These are phyloP conservation scores for Neurospora sp. DNA, from an alignment of 495 filamentous ascomycete genomes.

Conservation along the genomic window DNA sequence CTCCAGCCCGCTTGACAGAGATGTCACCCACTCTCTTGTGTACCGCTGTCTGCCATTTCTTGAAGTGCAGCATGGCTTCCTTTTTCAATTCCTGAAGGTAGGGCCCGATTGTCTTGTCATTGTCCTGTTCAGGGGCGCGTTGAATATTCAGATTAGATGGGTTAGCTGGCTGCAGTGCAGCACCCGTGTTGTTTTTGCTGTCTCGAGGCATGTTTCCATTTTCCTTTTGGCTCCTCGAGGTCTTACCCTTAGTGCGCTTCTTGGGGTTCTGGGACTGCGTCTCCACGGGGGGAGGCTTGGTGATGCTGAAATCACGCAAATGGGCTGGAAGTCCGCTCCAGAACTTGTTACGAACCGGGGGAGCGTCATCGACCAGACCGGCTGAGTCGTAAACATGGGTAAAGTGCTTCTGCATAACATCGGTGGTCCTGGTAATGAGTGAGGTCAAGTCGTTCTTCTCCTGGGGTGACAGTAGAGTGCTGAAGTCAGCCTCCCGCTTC, in stretches of 20 bases:
- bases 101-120: constrained; percentile 12
- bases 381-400: constrained; percentile 35
- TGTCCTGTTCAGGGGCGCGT: constrained; percentile 8
- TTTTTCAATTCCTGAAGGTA: constrained; percentile 34
- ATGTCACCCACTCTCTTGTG: constrained; percentile 33
- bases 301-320: constrained; percentile 23
- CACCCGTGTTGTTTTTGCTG: background rate
- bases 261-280: constrained; percentile 3
- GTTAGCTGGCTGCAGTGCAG: background rate
- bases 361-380: constrained; percentile 9
- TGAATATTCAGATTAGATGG: background rate
- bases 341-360: constrained; percentile 13
- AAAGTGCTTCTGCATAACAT: constrained; percentile 39
- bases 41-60: constrained; percentile 33
- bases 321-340: constrained; percentile 22
- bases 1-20: constrained; percentile 18
- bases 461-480: constrained; percentile 12
- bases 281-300: constrained; percentile 16
- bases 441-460: constrained; percentile 23
- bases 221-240: constrained; percentile 10
- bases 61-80: constrained; percentile 32
- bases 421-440: constrained; percentile 34
- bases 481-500: constrained; percentile 26
- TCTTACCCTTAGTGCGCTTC: background rate
- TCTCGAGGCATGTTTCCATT: constrained; percentile 15